Conservation (phyloP, 192 early-diverging fungal species). For the Coemansia sp. region DNA sequence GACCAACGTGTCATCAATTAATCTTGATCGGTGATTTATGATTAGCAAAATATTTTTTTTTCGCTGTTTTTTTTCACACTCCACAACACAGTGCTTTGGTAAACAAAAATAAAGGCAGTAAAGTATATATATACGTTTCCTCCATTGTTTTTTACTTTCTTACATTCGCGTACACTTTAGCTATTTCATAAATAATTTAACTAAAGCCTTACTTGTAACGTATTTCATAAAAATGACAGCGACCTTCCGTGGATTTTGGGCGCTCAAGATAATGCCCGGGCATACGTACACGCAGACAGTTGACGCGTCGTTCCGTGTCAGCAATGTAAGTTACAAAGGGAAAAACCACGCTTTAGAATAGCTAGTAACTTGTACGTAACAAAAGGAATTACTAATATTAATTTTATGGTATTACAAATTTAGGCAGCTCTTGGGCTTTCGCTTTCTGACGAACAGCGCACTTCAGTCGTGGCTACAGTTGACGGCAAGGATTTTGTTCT, state of each 20-base stretch:
- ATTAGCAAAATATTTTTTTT: too few species aligned
- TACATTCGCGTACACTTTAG: not conserved
- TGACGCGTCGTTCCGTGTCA: constrained; percentile 75
- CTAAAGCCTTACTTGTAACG: not conserved
- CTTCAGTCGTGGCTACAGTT: constrained; percentile 68
- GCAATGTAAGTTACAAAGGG: constrained; percentile 58
- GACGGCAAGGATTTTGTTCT: constrained; percentile 74
- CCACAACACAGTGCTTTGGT: too few species aligned
- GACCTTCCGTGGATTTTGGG: constrained; percentile 64
- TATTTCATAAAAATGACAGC: not conserved
- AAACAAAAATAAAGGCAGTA: too few species aligned
- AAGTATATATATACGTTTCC: too few species aligned
- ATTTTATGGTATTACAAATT: not conserved
- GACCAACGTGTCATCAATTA: too few species aligned
- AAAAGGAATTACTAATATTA: too few species aligned
- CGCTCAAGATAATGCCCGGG: constrained; percentile 67
- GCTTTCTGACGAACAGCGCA: constrained; percentile 56
- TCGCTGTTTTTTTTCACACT: too few species aligned
- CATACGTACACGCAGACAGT: constrained; percentile 79
- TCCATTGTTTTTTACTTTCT: too few species aligned
- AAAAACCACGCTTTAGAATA: too few species aligned
- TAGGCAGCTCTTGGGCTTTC: constrained; percentile 74
- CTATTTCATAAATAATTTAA: not conserved
- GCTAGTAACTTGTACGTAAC: too few species aligned
- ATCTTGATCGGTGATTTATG: too few species aligned